Conservation (phyloP, 306 rosid species). For the Neltuma alba region DNA sequence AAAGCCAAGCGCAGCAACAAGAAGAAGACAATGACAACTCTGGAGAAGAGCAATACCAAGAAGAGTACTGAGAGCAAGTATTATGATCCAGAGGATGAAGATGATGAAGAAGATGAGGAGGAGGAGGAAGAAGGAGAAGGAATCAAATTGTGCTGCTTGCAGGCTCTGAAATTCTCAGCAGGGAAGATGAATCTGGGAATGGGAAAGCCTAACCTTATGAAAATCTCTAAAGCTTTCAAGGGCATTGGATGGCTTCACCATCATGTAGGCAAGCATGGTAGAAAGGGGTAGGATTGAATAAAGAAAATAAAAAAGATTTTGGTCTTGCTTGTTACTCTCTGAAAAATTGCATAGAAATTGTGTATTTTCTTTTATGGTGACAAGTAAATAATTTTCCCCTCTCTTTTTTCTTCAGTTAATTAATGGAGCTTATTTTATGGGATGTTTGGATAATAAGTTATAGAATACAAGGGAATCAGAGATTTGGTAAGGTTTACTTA, state of each 20-base stretch:
- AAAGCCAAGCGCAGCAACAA: background rate
- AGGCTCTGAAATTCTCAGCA: slow-evolving; percentile 88
- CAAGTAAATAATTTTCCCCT: slow-evolving; percentile 55
- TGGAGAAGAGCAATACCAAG: slow-evolving; percentile 47
- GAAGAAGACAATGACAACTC: slow-evolving; percentile 13
- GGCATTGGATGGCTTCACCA: slow-evolving; percentile 87
- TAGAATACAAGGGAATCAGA: background rate
- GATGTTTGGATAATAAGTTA: too few species aligned
- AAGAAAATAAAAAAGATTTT: slow-evolving; percentile 24
- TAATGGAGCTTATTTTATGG: background rate
- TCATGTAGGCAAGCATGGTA: slow-evolving; percentile 65
- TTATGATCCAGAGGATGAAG: slow-evolving; percentile 41
- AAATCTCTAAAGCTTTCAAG: slow-evolving; percentile 85
- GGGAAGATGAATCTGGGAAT: slow-evolving; percentile 94
- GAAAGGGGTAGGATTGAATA: slow-evolving; percentile 53
- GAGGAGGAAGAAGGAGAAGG: slow-evolving; percentile 54
- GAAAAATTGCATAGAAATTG: slow-evolving; percentile 39
- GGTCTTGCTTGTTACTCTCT: slow-evolving; percentile 19
- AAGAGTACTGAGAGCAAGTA: slow-evolving; percentile 33
- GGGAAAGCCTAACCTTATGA: slow-evolving; percentile 81
- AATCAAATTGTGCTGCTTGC: slow-evolving; percentile 83
- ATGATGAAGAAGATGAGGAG: slow-evolving; percentile 35
- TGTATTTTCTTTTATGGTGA: slow-evolving; percentile 32
- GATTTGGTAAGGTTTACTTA: background rate
- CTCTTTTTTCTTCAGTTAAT: background rate